Conservation (phyloP, 176 grass and related monocot species). For the Zoysia pacifica region DNA sequence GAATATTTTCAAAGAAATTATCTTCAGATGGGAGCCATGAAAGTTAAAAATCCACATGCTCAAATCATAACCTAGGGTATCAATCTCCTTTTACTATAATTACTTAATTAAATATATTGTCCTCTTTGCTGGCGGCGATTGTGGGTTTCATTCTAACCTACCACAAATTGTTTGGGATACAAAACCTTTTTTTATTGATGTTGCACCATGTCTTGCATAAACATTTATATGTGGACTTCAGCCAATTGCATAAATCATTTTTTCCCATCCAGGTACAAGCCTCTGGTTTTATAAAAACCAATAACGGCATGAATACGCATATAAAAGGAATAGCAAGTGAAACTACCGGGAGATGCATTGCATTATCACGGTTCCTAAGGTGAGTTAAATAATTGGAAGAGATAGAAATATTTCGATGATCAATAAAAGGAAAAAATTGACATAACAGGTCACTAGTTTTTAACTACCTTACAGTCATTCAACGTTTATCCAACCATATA, state of each 20-base stretch:
- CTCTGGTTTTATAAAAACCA: not conserved
- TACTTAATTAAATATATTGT: not conserved
- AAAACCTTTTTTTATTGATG: not conserved
- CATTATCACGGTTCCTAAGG: not conserved
- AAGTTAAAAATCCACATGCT: not conserved
- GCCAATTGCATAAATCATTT: not conserved
- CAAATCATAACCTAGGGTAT: not conserved
- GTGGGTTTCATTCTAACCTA: not conserved
- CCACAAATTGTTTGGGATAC: not conserved
- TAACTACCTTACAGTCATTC: not conserved
- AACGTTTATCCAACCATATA: not conserved
- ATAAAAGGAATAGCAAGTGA: not conserved
- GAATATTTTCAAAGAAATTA: not conserved
- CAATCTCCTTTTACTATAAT: not conserved
- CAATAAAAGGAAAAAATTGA: not conserved
- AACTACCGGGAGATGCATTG: not conserved
- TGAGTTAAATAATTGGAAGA: not conserved
- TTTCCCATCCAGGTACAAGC: not conserved
- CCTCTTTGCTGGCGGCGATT: not conserved
- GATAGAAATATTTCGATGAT: not conserved
- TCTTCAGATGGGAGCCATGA: not conserved
- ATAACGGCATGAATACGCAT: not conserved
- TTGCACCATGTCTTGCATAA: not conserved
- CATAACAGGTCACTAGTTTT: not conserved
- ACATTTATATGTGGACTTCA: not conserved